Base-by-base conservation (phyloP, 192 early-diverging fungal genomes). In the Coemansia sp. region DNA sequence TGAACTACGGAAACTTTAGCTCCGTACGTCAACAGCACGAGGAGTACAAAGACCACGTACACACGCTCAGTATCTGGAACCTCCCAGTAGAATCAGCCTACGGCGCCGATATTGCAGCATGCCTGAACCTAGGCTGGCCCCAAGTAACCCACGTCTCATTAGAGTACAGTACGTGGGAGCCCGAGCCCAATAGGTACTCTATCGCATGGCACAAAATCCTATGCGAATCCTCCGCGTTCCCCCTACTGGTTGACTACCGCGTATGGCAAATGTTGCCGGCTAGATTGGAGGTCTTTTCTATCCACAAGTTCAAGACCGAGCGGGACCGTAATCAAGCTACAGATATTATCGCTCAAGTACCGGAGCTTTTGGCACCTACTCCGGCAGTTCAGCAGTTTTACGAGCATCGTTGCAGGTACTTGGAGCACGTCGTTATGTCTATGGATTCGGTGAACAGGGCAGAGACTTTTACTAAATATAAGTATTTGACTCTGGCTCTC, bases 371-470 rank as follows among this genome's bases (percentile, higher is more conserved):
- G 57, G 75, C 80, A 3, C 80, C 80, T 12, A 83, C 76, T 13
- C 70, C 70, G 0, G 80, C 76, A 0, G 80, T 83, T 34, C 80
- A 83, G 61, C 80, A 83, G 80, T 83, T 83, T 60, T 83, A 83
- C 67, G 80, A 83, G 70, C 80, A 83, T 51, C 54, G 80, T 3
- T 83, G 80, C 64, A 63, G 80, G 13, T 78, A 83, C 52, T 49
- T 83, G 44, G 80, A 83, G 40, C 80, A 83, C 46, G 76, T 83
- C 29, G 80, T 83, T 13, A 78, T 83, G 80, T 83, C 80, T 15
- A 83, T 83, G 80, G 80, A 83, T 60, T 83, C 80, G 67, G 78
- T 83, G 66, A 83, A 78, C 70, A 72, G 78, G 66, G 80, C 80
- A 11, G 80, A 83, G 67, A 83, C 80, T 0, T 83, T 75, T 57